A percentile compares a stretch with the other conserved stretches of the same genome.
These are phyloP conservation scores for Cupressus sempervirens DNA, from an alignment of 75 land plant species.

Conservation along the genomic window DNA sequence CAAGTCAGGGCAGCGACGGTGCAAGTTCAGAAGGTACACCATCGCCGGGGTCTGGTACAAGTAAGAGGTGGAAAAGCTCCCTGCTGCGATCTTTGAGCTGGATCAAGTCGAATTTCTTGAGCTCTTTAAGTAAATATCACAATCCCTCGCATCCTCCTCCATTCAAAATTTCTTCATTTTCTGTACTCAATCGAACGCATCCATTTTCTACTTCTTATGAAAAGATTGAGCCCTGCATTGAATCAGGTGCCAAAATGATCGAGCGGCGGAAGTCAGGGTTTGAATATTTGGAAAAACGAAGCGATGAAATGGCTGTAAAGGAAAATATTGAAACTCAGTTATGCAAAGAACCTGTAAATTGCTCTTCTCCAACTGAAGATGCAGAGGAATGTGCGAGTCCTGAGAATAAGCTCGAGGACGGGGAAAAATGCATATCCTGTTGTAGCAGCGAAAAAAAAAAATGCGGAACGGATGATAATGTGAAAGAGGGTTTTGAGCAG, in stretches of 20 bases:
- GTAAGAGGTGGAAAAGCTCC: neutral
- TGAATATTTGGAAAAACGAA: neutral
- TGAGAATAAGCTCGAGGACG: neutral
- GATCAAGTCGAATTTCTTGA: constrained; percentile 4
- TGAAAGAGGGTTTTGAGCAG: neutral
- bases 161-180: neutral
- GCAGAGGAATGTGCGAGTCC: neutral
- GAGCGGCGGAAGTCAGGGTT: neutral
- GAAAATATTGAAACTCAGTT: neutral
- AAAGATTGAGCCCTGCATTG: constrained; percentile 1
- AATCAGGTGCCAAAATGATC: neutral
- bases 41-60: neutral
- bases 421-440: neutral
- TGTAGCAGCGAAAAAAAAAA: neutral
- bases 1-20: neutral
- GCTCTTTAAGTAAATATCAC: neutral
- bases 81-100: neutral
- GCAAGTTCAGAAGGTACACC: neutral
- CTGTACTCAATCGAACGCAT: neutral
- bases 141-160: neutral
- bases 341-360: neutral
- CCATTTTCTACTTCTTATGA: neutral
- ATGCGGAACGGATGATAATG: neutral
- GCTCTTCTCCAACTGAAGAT: neutral
- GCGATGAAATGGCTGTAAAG: neutral